Evolutionary conservation across 768 basidiomycete genomes (phyloP), one percentile per base, ranked within the genome.

Genomic region (Leucosporidium scottii): DNA sequence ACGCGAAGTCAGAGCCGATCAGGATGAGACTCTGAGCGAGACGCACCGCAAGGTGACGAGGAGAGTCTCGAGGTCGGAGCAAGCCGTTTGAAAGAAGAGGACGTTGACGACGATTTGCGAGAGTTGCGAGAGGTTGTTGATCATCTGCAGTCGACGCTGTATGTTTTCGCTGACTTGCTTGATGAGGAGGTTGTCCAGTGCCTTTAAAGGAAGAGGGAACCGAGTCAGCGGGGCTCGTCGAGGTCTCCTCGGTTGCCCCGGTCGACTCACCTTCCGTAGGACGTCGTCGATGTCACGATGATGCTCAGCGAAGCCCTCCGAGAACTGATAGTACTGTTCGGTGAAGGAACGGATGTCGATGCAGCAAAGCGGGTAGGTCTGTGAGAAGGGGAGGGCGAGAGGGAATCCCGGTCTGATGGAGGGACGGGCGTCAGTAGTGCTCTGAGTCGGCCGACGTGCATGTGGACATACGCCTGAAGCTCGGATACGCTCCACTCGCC

Each of bases 271-370:
- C 83, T 87, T 92, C 79, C 87, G 87, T 60, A 99, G 78, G 13
- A 97, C 82, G 62, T 92, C 91, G 74, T 98, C 93, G 39, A 93
- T 90, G 75, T 93, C 89, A 53, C 88, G 84, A 77, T 93, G 89
- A 66, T 91, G 89, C 75, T 93, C 90, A 3, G 89, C 86, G 8
- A 96, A 89, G 13, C 94, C 94, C 73, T 99, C 96, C 0, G 93
- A 86, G 78, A 98, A 99, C 28, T 91, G 87, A 76, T 97, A 94
- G 80, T 96, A 98, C 74, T 91, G 91, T 73, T 93, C 89, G 49
- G 96, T 89, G 75, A 94, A 97, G 53, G 81, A 82, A 30, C 91
- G 86, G 67, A 94, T 89, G 86, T 94, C 80, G 81, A 90, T 88
- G 77, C 94, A 97, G 74, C 91, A 94, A n/a, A 89, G 81, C 73